phyloP scores from a whole-genome alignment of 208 protist genomes.

The Acanthamoeba sp. region DNA sequence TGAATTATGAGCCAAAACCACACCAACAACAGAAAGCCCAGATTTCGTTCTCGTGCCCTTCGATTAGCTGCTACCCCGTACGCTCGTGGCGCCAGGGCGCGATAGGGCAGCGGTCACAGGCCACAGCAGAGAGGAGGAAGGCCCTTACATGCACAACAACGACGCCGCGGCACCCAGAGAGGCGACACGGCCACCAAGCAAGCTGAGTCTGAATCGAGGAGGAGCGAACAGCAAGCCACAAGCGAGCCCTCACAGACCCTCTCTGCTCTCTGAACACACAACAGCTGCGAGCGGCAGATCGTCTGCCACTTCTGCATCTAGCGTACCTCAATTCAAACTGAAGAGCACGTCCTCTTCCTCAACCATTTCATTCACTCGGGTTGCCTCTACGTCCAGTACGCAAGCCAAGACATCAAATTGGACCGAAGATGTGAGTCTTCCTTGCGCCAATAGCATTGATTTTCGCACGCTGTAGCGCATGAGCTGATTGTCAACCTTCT shows the following conservation, averaged over 20 bases:
- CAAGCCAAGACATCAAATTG: background rate
- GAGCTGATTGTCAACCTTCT: no score
- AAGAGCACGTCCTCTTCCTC: background rate
- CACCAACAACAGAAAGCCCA: background rate
- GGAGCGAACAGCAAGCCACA: background rate
- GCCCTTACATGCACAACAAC: background rate
- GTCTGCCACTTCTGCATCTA: background rate
- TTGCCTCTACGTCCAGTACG: background rate
- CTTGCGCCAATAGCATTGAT: background rate
- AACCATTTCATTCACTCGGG: background rate
- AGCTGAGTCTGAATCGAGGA: background rate
- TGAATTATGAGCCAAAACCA: background rate
- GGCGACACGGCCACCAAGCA: background rate
- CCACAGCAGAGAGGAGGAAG: background rate
- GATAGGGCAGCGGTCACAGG: background rate
- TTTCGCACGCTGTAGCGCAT: background rate
- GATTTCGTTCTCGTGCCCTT: slow-evolving; percentile 33
- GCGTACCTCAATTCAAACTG: background rate
- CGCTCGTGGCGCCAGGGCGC: no score
- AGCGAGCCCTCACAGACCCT: background rate
- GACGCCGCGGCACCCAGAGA: background rate
- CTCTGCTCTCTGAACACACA: background rate
- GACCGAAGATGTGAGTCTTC: slow-evolving; percentile 12
- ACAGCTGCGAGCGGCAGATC: background rate
- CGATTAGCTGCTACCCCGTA: background rate